These are phyloP conservation scores for Dactylis glomerata DNA, from an alignment of 176 grass and related monocot species.

Conservation along the genomic window DNA sequence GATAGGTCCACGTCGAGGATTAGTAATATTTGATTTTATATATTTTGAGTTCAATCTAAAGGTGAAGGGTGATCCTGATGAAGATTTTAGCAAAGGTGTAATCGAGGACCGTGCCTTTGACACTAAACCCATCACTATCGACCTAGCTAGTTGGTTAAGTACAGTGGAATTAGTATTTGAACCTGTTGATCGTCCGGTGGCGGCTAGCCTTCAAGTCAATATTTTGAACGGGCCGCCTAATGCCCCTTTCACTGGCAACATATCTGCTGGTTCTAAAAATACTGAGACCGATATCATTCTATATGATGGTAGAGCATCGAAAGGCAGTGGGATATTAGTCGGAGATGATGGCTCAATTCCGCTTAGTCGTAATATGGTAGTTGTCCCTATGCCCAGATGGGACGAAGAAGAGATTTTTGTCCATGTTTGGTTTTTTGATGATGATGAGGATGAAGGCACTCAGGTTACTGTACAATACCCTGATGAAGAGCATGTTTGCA, in stretches of 20 bases:
- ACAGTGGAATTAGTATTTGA: neutral
- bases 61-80: neutral
- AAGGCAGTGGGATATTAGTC: neutral
- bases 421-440: neutral
- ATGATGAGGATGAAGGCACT: neutral
- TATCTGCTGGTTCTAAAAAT: neutral
- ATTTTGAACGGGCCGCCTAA: neutral
- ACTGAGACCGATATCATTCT: neutral
- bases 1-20: neutral
- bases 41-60: slow-evolving; percentile 6
- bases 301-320: neutral
- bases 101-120: neutral
- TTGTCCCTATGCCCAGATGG: neutral
- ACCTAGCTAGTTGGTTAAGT: neutral
- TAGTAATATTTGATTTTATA: neutral
- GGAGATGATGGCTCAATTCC: neutral
- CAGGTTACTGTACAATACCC: neutral
- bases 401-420: neutral
- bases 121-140: neutral
- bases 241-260: neutral
- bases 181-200: neutral
- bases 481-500: neutral
- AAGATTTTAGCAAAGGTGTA: neutral
- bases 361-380: neutral
- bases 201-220: neutral